phyloP scores from a whole-genome alignment of 805 yeast species.

The Ogataea pini region DNA sequence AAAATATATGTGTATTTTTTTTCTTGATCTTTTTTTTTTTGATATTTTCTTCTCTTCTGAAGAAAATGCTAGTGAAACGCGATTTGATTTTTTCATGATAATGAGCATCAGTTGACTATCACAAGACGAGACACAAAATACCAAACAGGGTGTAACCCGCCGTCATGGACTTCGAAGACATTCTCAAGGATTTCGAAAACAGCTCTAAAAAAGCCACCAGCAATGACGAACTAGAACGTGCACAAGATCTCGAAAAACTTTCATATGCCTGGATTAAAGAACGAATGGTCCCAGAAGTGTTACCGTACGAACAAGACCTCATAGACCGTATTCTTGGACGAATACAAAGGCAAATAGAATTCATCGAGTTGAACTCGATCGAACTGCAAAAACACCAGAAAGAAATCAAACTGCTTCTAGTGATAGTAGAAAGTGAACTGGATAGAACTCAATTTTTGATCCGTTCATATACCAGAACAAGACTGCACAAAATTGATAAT shows the following conservation, averaged over 20 bases:
- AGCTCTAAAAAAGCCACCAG: slow-evolving; percentile 27
- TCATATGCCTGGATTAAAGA: slow-evolving; percentile 78
- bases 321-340: slow-evolving; percentile 58
- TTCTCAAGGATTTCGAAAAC: slow-evolving; percentile 63
- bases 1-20: neutral
- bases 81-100: no score
- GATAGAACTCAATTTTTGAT: slow-evolving; percentile 82
- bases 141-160: no score
- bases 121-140: no score
- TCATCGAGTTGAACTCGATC: slow-evolving; percentile 75
- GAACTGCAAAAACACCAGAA: slow-evolving; percentile 64
- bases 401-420: slow-evolving; percentile 73
- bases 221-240: slow-evolving; percentile 27
- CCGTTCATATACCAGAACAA: slow-evolving; percentile 76
- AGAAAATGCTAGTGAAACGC: neutral
- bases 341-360: slow-evolving; percentile 70
- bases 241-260: slow-evolving; percentile 45
- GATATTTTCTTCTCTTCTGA: neutral
- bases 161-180: slow-evolving; percentile 65
- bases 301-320: slow-evolving; percentile 67
- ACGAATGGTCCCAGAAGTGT: slow-evolving; percentile 81
- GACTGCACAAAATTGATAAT: slow-evolving; percentile 74
- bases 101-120: no score
- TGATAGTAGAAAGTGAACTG: slow-evolving; percentile 88
- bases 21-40: neutral